phyloP scores from a whole-genome alignment of 441 rosid genomes.

The Aleurites moluccanus region DNA sequence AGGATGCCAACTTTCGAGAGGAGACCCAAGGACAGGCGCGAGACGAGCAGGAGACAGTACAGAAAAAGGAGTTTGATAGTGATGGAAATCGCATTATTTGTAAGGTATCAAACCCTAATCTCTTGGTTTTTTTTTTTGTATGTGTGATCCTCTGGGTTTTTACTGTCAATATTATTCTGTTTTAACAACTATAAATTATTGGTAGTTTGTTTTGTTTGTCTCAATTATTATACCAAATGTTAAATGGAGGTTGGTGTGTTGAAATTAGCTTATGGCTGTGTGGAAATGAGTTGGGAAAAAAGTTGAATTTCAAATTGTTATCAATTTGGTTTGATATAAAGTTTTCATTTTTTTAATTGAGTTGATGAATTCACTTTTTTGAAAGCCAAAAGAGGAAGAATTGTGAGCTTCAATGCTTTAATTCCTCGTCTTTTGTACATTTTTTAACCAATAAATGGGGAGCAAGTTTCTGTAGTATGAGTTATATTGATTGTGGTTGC shows the following conservation, averaged over 20 bases:
- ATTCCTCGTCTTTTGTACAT: background rate
- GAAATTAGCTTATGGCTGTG: background rate
- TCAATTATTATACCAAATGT: no score
- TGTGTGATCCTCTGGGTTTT: background rate
- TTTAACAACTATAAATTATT: background rate
- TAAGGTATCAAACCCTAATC: constrained; percentile 39
- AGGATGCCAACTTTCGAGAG: constrained; percentile 13
- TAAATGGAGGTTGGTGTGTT: background rate
- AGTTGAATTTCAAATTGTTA: background rate
- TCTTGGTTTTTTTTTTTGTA: background rate
- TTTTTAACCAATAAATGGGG: background rate
- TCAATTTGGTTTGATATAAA: background rate
- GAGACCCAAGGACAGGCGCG: constrained; percentile 20
- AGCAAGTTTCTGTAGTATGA: background rate
- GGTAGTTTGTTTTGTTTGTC: no score
- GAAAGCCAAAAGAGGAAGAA: background rate
- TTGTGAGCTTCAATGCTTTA: background rate
- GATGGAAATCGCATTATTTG: constrained; percentile 52
- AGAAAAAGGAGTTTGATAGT: constrained; percentile 24
- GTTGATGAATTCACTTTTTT: background rate
- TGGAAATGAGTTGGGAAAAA: background rate
- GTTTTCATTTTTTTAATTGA: background rate
- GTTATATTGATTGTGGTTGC: background rate
- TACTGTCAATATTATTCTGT: background rate
- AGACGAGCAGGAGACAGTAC: constrained; percentile 15